A percentile compares a stretch with the other conserved stretches of the same genome.
These are phyloP conservation scores for Fomitopsis betulina DNA, from an alignment of 1,284 basidiomycete species.

Conservation along the genomic window DNA sequence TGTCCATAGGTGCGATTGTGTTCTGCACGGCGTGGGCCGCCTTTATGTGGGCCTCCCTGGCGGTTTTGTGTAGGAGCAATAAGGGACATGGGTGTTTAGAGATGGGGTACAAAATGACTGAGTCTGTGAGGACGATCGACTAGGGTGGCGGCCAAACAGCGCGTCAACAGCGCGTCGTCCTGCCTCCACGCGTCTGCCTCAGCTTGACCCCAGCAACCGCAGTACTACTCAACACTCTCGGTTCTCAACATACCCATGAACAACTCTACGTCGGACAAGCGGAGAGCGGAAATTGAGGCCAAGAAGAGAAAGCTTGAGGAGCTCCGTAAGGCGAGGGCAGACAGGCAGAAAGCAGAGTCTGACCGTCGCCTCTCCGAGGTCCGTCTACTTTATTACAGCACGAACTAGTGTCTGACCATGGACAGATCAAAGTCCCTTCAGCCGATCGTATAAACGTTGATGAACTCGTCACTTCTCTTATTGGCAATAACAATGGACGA, in stretches of 20 bases:
- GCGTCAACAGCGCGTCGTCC: conserved; percentile 17
- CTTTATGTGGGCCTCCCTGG: conserved; percentile 39
- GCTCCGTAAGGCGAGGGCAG: conserved; percentile 67
- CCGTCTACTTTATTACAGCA: background rate
- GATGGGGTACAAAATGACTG: background rate
- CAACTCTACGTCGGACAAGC: conserved; percentile 34
- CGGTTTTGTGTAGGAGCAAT: conserved; percentile 33
- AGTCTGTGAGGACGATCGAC: background rate
- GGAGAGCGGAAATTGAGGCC: conserved; percentile 84
- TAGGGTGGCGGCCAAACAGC: conserved; percentile 16
- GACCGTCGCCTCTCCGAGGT: conserved; percentile 47
- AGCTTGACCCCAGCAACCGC: background rate
- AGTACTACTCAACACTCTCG: background rate
- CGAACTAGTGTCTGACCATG: background rate
- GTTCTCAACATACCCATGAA: background rate
- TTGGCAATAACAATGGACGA: conserved; percentile 35
- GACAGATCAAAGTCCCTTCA: conserved; percentile 25
- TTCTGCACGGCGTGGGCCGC: conserved; percentile 49
- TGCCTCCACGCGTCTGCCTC: background rate
- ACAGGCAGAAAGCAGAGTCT: conserved; percentile 57
- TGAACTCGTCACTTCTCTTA: conserved; percentile 57
- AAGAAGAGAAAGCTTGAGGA: conserved; percentile 89
- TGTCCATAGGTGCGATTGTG: conserved; percentile 63
- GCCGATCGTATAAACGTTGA: conserved; percentile 56
- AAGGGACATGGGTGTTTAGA: conserved; percentile 36